Percentiles rank a stretch among this genome's conserved stretches.
Conservation (phyloP, 129 eudicot genomes). For the Tagetes erecta region DNA sequence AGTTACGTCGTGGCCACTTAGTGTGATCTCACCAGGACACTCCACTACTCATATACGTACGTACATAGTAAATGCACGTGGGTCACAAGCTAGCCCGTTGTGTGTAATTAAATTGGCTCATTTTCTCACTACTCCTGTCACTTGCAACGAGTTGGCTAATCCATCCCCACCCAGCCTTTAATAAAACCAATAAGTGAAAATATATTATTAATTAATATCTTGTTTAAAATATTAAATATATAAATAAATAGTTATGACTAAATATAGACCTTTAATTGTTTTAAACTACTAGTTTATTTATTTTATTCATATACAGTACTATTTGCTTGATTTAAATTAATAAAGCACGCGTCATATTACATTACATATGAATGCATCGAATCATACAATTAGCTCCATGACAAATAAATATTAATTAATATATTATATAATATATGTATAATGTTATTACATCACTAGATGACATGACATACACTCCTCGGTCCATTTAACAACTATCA, state of each 20-base stretch:
- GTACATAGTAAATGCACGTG: background rate
- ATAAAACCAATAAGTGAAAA: no score
- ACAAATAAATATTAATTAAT: background rate
- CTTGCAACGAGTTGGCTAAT: background rate
- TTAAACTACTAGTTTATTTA: background rate
- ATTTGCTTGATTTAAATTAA: background rate
- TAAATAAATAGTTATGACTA: background rate
- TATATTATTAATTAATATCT: no score
- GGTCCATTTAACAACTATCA: background rate
- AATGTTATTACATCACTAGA: background rate
- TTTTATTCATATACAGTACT: background rate
- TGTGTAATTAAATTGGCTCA: background rate
- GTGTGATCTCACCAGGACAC: no score
- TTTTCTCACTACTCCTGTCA: conserved; percentile 10
- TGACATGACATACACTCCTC: background rate
- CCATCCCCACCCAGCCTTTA: background rate
- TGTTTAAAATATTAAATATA: no score
- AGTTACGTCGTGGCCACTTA: no score
- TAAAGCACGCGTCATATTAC: background rate
- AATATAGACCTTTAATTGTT: no score
- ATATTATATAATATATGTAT: background rate
- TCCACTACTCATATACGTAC: background rate
- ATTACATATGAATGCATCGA: background rate
- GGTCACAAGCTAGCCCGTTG: background rate
- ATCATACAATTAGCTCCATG: background rate